Evolutionary conservation across 1,284 basidiomycete genomes (phyloP).

Genomic region (Cutaneotrichosporon mucoides): DNA sequence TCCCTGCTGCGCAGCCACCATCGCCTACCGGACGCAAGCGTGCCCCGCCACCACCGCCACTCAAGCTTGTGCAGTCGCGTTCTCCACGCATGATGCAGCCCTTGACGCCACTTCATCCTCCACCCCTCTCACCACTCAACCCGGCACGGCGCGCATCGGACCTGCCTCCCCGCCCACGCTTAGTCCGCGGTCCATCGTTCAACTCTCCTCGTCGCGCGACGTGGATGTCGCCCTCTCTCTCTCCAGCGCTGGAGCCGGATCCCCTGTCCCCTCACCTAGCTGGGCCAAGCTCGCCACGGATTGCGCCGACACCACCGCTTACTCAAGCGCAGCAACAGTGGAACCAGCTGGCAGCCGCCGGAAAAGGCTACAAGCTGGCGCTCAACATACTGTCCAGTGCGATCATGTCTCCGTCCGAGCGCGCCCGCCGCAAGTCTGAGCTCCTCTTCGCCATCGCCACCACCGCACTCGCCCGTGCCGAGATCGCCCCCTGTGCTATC

Average conservation of each 20-base stretch:
- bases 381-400: slow-evolving; percentile 35
- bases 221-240: background rate
- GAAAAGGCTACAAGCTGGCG: slow-evolving; percentile 45
- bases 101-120: background rate
- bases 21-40: slow-evolving; percentile 1
- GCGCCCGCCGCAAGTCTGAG: slow-evolving; percentile 37
- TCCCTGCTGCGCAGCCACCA: background rate
- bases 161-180: background rate
- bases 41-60: slow-evolving; percentile 14
- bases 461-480: slow-evolving; percentile 38
- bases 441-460: slow-evolving; percentile 38
- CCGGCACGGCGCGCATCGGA: slow-evolving; percentile 8
- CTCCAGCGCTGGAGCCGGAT: background rate
- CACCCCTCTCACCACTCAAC: slow-evolving; percentile 9
- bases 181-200: background rate
- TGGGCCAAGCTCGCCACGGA: too few species aligned
- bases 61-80: background rate
- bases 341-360: slow-evolving; percentile 36
- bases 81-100: background rate
- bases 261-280: too few species aligned
- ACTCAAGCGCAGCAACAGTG: slow-evolving; percentile 13
- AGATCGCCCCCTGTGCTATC: slow-evolving; percentile 23
- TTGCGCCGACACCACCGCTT: background rate
- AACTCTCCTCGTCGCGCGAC: background rate
- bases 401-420: slow-evolving; percentile 26